Conservation (phyloP, 108 stramenopile genomes). For the Conticribra guillardii region DNA sequence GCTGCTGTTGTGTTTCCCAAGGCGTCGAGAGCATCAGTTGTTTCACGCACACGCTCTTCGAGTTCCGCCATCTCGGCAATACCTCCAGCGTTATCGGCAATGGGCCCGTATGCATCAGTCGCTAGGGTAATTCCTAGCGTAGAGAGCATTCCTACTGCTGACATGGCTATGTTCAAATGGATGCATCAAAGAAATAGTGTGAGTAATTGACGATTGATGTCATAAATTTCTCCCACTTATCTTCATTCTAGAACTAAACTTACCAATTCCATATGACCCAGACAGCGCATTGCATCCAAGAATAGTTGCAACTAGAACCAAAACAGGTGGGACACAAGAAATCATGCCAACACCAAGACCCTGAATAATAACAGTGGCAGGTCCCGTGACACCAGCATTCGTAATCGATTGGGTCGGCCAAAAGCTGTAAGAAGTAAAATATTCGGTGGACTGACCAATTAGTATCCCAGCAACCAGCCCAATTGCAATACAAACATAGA, state of each 20-base stretch:
- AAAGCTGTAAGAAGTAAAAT: slow-evolving; percentile 97
- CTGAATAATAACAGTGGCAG: slow-evolving; percentile 99
- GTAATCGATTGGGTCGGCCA: slow-evolving; percentile 93
- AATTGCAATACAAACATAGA: slow-evolving; percentile 78
- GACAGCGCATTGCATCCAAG: slow-evolving; percentile 89
- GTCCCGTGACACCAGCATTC: slow-evolving; percentile 94
- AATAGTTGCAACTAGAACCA: slow-evolving; percentile 92
- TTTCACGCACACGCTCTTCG: slow-evolving; percentile 91
- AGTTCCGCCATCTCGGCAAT: slow-evolving; percentile 99
- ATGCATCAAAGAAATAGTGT: too few relatives aligned
- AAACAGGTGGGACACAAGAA: slow-evolving; percentile 96
- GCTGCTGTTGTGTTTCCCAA: slow-evolving; percentile 99
- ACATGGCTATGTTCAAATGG: too few relatives aligned
- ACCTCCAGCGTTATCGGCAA: slow-evolving; percentile 99
- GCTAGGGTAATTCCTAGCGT: slow-evolving; percentile 98
- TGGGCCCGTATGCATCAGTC: slow-evolving; percentile 99
- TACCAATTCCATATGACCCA: slow-evolving; percentile 97
- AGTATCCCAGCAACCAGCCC: slow-evolving; percentile 95
- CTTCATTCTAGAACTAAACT: too few relatives aligned
- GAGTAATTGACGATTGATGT: too few relatives aligned
- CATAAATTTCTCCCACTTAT: too few relatives aligned
- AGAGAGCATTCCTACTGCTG: slow-evolving; percentile 98
- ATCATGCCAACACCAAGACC: slow-evolving; percentile 98
- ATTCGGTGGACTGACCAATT: slow-evolving; percentile 98
- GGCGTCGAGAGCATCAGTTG: slow-evolving; percentile 98